Evolutionary conservation across 2,329 filamentous ascomycete genomes (phyloP), one percentile per base, ranked within the genome.

Genomic region (Thelonectria olida): DNA sequence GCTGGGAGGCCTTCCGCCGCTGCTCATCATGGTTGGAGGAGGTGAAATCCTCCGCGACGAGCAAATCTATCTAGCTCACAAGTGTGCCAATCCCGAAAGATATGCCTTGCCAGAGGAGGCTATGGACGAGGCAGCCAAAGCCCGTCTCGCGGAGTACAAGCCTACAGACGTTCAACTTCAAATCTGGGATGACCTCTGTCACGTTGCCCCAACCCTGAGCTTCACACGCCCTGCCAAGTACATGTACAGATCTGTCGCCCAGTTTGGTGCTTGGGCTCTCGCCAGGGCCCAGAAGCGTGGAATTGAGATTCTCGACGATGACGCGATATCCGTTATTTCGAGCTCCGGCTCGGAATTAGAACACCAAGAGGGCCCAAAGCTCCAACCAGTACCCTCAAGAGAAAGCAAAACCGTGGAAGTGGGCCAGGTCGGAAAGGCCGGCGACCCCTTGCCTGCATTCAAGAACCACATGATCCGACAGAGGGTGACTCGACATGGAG

Each of bases 201-300:
- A 98, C 73, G 94, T 97, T 6, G 90, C 91, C 0, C 92, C 95
- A 1, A 97, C 94, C 0, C 83, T 98, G n/a, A 97, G 92, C 70
- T 98, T 97, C 75, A 98, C 95, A 0, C 86, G 90, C n/a, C 96
- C 96, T 1, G 96, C 95, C 45, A 98, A 98, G 75, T 92, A 91
- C 78, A 97, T 98, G 93, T 98, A 93, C 75, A 87, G 95, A 48
- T 92, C 92, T 1, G 88, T 97, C 53, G 92, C 96, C 0, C 95
- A 97, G 68, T 98, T 99, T 72, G 91, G 93, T 2, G 93, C 94
- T 0, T 98, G 94, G 94, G 91, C 91, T 0, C 83, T 97, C 20
- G 92, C 94, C 1, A 84, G 90, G 66, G 93, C 93, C 0, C 94
- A 97, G 73, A 85, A 92, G 61, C 87, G 85, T 1, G 87, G 88